phyloP scores from a whole-genome alignment of 495 filamentous ascomycete species.

The Xeromyces bisporus region DNA sequence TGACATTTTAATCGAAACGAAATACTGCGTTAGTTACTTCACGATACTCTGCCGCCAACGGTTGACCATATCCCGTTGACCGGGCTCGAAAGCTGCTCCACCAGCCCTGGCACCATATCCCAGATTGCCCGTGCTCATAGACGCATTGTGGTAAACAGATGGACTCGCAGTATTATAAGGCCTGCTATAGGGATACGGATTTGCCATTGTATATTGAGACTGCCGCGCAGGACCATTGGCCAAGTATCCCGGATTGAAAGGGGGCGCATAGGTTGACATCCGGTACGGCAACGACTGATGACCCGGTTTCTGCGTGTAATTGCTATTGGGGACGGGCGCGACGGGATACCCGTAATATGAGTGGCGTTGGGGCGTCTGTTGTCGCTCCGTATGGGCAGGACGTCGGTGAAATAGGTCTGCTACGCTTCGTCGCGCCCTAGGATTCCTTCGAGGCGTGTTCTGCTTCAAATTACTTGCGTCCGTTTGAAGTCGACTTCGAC shows the following conservation, averaged over 20 bases:
- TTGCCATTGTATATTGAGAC: conserved; percentile 5
- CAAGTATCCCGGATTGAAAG: conserved; percentile 9
- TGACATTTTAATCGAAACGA: too few species aligned
- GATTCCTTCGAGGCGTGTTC: conserved; percentile 15
- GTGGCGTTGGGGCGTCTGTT: conserved; percentile 14
- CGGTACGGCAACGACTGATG: conserved; percentile 9
- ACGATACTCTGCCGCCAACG: conserved; percentile 71
- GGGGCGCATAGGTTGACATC: conserved; percentile 19
- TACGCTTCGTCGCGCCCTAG: conserved; percentile 41
- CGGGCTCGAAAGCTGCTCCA: conserved; percentile 29
- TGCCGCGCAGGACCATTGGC: conserved; percentile 8
- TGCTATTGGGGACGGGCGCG: too few species aligned
- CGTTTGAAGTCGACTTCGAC: conserved; percentile 61
- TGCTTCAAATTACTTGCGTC: conserved; percentile 36
- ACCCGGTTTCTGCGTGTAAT: conserved; percentile 2
- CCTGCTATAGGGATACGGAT: conserved; percentile 12
- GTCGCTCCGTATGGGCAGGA: conserved; percentile 22
- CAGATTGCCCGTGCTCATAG: conserved; percentile 18
- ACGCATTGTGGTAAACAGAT: conserved; percentile 13
- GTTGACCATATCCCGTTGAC: conserved; percentile 67
- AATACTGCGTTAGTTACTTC: conserved; percentile 5
- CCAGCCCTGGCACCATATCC: conserved; percentile 14
- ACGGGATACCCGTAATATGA: conserved; percentile 1
- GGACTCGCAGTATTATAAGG: not conserved
- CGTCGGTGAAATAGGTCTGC: conserved; percentile 49